phyloP scores from a whole-genome alignment of 2,329 filamentous ascomycete species.

The Fusarium brachygibbosum region DNA sequence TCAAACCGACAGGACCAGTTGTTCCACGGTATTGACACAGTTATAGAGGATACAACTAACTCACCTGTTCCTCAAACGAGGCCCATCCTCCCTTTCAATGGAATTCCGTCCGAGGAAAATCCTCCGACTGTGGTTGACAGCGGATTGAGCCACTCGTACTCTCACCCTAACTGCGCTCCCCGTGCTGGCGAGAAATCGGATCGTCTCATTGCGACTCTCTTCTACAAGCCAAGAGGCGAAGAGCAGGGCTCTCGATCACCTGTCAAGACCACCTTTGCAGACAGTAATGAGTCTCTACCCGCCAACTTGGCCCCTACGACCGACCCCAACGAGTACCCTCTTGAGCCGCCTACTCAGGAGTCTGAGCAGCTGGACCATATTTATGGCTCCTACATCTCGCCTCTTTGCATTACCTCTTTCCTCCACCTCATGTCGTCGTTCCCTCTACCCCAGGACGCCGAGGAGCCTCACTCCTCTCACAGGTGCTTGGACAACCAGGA shows the following conservation, averaged over 20 bases:
- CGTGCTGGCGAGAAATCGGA: conserved; percentile 62
- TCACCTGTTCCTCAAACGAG: conserved; percentile 56
- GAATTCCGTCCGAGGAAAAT: conserved; percentile 70
- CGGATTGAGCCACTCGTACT: conserved; percentile 72
- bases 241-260: conserved; percentile 52
- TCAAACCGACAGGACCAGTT: conserved; percentile 63
- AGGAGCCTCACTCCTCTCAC: conserved; percentile 71
- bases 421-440: conserved; percentile 75
- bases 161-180: conserved; percentile 73
- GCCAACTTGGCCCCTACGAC: conserved; percentile 71
- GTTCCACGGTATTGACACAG: conserved; percentile 72
- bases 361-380: conserved; percentile 72
- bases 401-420: conserved; percentile 75
- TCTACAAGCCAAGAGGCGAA: conserved; percentile 67
- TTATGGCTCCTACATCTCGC: conserved; percentile 75
- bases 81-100: conserved; percentile 66
- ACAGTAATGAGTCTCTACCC: conserved; percentile 57
- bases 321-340: conserved; percentile 69
- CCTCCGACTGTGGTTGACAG: conserved; percentile 73
- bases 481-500: conserved; percentile 73
- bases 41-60: conserved; percentile 68
- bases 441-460: conserved; percentile 65
- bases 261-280: conserved; percentile 47
- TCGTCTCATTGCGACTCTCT: conserved; percentile 72
- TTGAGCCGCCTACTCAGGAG: conserved; percentile 69